Conservation (phyloP, 2,329 filamentous ascomycete species). For the Apiospora koreana region DNA sequence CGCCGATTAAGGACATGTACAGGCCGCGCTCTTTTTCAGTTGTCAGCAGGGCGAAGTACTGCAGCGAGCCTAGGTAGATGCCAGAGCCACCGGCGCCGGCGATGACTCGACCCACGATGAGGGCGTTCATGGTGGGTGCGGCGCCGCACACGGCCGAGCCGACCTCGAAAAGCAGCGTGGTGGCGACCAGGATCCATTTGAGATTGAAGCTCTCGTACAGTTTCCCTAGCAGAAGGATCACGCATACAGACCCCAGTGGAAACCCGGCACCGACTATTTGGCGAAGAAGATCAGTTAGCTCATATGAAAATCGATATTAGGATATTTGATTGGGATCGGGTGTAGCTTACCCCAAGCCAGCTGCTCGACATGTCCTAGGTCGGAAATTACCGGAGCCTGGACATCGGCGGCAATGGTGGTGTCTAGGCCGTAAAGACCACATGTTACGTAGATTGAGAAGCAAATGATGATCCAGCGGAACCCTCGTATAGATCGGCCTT, state of each 20-base stretch:
- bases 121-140: slow-evolving; percentile 43
- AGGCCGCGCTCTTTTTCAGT: slow-evolving; percentile 22
- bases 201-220: slow-evolving; percentile 41
- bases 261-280: slow-evolving; percentile 30
- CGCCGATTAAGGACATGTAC: slow-evolving; percentile 25
- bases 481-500: not conserved
- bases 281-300: not conserved
- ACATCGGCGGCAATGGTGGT: slow-evolving; percentile 48
- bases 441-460: slow-evolving; percentile 15
- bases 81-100: slow-evolving; percentile 47
- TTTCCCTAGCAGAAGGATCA: slow-evolving; percentile 36
- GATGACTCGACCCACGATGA: slow-evolving; percentile 50
- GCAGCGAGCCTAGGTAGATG: slow-evolving; percentile 39
- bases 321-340: not conserved
- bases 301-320: not conserved
- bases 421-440: slow-evolving; percentile 38
- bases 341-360: slow-evolving; percentile 34
- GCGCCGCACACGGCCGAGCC: slow-evolving; percentile 42
- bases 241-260: slow-evolving; percentile 37
- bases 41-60: slow-evolving; percentile 24
- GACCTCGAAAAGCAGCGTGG: slow-evolving; percentile 20
- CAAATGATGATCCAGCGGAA: not conserved
- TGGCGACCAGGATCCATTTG: slow-evolving; percentile 37
- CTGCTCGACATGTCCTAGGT: slow-evolving; percentile 35
- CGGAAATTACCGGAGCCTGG: slow-evolving; percentile 37